Percentiles rank a stretch among this genome's conserved stretches.
Conservation (phyloP, 495 filamentous ascomycete genomes). For the Eremomyces bilateralis region DNA sequence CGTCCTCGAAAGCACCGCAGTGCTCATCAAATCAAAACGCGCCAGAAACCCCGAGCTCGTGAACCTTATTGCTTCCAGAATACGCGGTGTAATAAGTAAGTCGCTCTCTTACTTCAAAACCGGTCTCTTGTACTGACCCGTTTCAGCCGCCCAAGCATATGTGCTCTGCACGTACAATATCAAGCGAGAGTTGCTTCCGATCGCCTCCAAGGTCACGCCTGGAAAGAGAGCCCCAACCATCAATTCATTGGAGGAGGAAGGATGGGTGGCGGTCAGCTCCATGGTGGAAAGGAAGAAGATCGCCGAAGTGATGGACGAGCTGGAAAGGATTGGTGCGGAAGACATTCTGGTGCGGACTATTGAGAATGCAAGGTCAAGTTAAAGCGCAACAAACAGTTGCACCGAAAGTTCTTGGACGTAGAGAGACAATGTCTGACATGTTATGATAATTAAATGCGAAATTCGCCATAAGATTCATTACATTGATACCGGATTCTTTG, state of each 20-base stretch:
- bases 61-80: slow-evolving; percentile 58
- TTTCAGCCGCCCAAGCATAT: slow-evolving; percentile 64
- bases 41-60: slow-evolving; percentile 63
- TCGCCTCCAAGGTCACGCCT: slow-evolving; percentile 62
- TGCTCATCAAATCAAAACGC: slow-evolving; percentile 77
- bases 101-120: slow-evolving; percentile 2
- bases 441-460: too few relatives aligned
- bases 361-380: too few relatives aligned
- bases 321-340: slow-evolving; percentile 55
- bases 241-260: slow-evolving; percentile 63
- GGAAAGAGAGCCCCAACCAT: slow-evolving; percentile 89
- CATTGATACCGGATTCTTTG: too few relatives aligned
- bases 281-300: slow-evolving; percentile 90
- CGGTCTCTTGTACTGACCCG: slow-evolving; percentile 4
- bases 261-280: slow-evolving; percentile 78
- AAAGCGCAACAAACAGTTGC: too few relatives aligned
- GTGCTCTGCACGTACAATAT: slow-evolving; percentile 96
- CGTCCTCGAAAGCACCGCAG: slow-evolving; percentile 63
- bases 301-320: slow-evolving; percentile 75
- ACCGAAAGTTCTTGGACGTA: too few relatives aligned
- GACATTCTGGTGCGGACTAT: slow-evolving; percentile 82
- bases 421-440: too few relatives aligned
- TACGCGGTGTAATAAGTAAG: slow-evolving; percentile 76
- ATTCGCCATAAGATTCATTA: too few relatives aligned
- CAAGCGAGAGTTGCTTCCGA: slow-evolving; percentile 37